Evolutionary conservation across 1,284 basidiomycete genomes (phyloP).

Genomic region (Malassezia sympodialis): DNA sequence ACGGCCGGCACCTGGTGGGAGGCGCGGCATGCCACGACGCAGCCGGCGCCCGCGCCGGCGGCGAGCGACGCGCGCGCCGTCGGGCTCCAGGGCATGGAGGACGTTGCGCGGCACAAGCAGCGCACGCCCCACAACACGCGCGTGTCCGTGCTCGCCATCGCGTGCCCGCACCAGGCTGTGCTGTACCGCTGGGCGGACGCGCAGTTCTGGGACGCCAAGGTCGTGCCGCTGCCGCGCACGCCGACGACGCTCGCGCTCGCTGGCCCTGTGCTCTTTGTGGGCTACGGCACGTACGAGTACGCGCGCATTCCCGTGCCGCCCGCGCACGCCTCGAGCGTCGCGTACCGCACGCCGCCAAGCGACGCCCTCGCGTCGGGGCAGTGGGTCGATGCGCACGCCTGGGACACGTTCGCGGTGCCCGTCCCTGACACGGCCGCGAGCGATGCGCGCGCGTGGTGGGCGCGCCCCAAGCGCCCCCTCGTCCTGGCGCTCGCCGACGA

Average conservation of each 20-base stretch:
- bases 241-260: conserved; percentile 58
- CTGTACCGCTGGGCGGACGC: conserved; percentile 75
- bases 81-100: conserved; percentile 18
- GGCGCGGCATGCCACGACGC: neutral
- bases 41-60: neutral
- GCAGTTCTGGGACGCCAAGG: conserved; percentile 65
- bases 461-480: neutral
- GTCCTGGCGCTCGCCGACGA: neutral
- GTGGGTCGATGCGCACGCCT: conserved; percentile 6
- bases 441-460: neutral
- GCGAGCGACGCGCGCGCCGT: conserved; percentile 1
- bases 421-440: neutral
- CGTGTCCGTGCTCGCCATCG: conserved; percentile 70
- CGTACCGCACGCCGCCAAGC: conserved; percentile 2
- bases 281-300: conserved; percentile 3
- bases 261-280: conserved; percentile 3
- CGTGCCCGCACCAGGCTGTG: conserved; percentile 72
- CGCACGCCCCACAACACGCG: conserved; percentile 28
- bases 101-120: conserved; percentile 13
- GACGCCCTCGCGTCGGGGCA: conserved; percentile 1
- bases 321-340: conserved; percentile 3
- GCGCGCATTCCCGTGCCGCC: conserved; percentile 5
- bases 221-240: conserved; percentile 71
- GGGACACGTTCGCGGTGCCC: conserved; percentile 8
- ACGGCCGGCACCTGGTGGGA: conserved; percentile 9